phyloP scores from a whole-genome alignment of 2,329 filamentous ascomycete genomes.

The Emmonsiellopsis sp. region DNA sequence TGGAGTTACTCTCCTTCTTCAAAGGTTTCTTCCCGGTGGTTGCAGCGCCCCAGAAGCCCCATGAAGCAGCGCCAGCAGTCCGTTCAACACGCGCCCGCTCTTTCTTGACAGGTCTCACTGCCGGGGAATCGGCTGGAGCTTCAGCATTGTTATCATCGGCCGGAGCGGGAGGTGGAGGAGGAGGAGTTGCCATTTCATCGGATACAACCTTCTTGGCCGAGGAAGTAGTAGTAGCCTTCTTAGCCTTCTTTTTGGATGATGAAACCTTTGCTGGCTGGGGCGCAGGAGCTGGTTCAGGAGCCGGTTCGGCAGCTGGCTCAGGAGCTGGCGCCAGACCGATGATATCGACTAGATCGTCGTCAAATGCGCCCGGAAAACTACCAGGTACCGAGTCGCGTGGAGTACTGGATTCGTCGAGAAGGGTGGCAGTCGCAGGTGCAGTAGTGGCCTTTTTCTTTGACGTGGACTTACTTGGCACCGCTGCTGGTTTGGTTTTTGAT shows the following conservation, averaged over 20 bases:
- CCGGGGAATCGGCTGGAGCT: slow-evolving; percentile 11
- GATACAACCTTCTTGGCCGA: slow-evolving; percentile 20
- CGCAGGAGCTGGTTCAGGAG: slow-evolving; percentile 21
- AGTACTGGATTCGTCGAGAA: slow-evolving; percentile 20
- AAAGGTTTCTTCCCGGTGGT: slow-evolving; percentile 30
- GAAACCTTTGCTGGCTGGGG: slow-evolving; percentile 18
- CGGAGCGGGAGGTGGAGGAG: slow-evolving; percentile 25
- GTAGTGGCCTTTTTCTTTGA: slow-evolving; percentile 9
- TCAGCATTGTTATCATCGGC: slow-evolving; percentile 17
- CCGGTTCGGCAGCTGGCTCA: slow-evolving; percentile 21
- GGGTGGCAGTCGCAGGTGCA: slow-evolving; percentile 11
- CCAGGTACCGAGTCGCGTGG: slow-evolving; percentile 40
- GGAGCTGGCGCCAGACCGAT: slow-evolving; percentile 38
- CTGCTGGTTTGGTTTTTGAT: slow-evolving; percentile 22
- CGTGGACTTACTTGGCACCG: slow-evolving; percentile 12
- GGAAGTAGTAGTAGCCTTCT: slow-evolving; percentile 17
- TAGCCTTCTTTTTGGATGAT: slow-evolving; percentile 23
- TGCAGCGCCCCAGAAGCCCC: slow-evolving; percentile 64
- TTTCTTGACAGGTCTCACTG: slow-evolving; percentile 52
- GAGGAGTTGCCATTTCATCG: slow-evolving; percentile 41
- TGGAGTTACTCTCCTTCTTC: slow-evolving; percentile 40
- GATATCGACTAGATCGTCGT: slow-evolving; percentile 33
- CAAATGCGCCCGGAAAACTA: slow-evolving; percentile 44
- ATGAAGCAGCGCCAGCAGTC: slow-evolving; percentile 55
- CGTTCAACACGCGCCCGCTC: slow-evolving; percentile 70